Conservation (phyloP, 208 protist genomes). For the Angomonas ambiguus region DNA sequence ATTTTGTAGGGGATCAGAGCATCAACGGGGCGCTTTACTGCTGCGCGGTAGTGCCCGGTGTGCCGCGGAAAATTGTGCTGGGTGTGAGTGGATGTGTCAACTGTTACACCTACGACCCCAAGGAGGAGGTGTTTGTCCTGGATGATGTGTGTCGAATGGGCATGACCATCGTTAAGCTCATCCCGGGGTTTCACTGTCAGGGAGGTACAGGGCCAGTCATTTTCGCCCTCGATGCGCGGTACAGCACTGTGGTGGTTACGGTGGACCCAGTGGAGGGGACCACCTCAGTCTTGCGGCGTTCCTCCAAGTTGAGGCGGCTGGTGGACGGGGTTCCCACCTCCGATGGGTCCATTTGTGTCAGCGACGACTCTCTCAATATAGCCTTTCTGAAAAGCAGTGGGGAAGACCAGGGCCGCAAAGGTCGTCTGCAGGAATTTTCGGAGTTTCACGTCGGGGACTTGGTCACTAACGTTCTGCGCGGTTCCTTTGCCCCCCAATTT, state of each 20-base stretch:
- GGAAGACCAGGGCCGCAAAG: conserved; percentile 10
- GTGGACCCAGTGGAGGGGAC: conserved; percentile 72
- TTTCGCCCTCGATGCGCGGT: conserved; percentile 62
- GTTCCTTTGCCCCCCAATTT: conserved; percentile 56
- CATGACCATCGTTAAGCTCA: conserved; percentile 48
- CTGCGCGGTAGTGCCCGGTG: conserved; percentile 68
- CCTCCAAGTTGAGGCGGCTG: conserved; percentile 45
- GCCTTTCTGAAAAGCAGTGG: conserved; percentile 21
- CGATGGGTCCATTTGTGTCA: conserved; percentile 32
- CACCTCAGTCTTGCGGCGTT: conserved; percentile 43
- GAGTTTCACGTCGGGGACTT: conserved; percentile 75
- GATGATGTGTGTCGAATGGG: conserved; percentile 64
- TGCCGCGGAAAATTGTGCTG: conserved; percentile 60
- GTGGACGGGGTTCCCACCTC: conserved; percentile 42
- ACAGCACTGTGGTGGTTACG: conserved; percentile 57
- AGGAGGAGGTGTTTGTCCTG: conserved; percentile 59
- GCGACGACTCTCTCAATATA: conserved; percentile 72
- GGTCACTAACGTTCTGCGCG: conserved; percentile 50
- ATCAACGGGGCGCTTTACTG: conserved; percentile 72
- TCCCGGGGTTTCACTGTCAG: conserved; percentile 30
- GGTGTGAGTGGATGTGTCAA: conserved; percentile 72
- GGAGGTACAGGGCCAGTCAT: conserved; percentile 20
- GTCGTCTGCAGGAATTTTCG: conserved; percentile 21
- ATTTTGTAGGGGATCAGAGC: conserved; percentile 42
- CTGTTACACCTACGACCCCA: conserved; percentile 58